phyloP scores from a whole-genome alignment of 768 basidiomycete species.

The Leccinum aurantiacum region DNA sequence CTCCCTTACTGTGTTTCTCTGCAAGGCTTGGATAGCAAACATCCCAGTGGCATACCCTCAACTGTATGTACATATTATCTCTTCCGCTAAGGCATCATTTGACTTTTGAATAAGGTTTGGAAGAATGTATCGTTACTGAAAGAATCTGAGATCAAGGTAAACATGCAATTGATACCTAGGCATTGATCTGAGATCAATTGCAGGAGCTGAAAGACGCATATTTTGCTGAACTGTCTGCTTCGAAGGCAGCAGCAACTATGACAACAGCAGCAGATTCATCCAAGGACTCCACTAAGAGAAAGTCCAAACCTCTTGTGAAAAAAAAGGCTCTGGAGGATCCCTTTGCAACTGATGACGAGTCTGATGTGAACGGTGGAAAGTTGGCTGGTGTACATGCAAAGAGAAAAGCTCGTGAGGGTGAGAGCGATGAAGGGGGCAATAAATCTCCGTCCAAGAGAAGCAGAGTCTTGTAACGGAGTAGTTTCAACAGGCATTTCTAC shows the following conservation, averaged over 20 bases:
- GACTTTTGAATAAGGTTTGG: constrained; percentile 57
- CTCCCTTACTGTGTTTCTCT: not conserved
- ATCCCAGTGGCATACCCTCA: constrained; percentile 67
- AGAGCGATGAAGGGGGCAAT: constrained; percentile 31
- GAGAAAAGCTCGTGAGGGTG: constrained; percentile 26
- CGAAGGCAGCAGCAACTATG: constrained; percentile 24
- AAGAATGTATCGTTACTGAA: constrained; percentile 59
- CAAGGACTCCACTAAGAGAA: constrained; percentile 23
- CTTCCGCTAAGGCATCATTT: not conserved
- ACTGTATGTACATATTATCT: constrained; percentile 45
- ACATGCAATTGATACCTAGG: not conserved
- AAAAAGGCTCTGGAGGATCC: constrained; percentile 44
- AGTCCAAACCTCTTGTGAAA: constrained; percentile 47
- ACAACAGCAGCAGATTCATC: constrained; percentile 22
- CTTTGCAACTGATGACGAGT: constrained; percentile 56
- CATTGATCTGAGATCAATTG: not conserved
- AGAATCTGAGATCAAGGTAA: constrained; percentile 63
- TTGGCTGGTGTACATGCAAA: constrained; percentile 3
- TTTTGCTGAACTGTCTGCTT: constrained; percentile 45
- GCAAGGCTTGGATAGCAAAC: constrained; percentile 75
- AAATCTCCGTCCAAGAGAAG: constrained; percentile 37
- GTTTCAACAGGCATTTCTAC: not conserved
- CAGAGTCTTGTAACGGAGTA: constrained; percentile 24
- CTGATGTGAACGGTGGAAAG: constrained; percentile 19
- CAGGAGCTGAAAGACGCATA: constrained; percentile 66